Base-by-base conservation (phyloP, 2,329 filamentous ascomycete species). In the Volutella citrinella region DNA sequence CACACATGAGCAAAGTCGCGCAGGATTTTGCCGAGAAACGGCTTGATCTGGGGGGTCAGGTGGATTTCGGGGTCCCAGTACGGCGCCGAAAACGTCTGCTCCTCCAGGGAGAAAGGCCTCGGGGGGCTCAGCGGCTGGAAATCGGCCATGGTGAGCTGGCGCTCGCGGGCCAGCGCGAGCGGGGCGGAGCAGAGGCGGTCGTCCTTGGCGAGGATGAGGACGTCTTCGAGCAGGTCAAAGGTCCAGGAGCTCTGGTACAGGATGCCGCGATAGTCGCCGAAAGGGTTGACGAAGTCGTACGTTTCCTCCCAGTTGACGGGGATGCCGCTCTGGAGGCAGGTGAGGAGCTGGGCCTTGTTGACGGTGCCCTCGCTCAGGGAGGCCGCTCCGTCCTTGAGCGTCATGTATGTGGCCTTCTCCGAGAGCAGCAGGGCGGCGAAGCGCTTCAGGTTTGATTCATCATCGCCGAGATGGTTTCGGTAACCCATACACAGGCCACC, bases 221-320 rank as follows among this genome's bases (percentile, higher is more conserved):
- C 7, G 14, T 52, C 40, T 18, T 40, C 40, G 15, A 30, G 27
- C 12, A 50, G 28, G 19, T 52, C 40, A 27, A 44, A 46, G 27
- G 34, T 39, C 45, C 46, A 48, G 20, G 48, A 40, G 28, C 45
- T 50, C 21, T 48, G 14, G 15, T 50, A 40, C 13, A 16, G 13
- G 19, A 8, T 23, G 14, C 41, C 40, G 22, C 45, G 46, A 13
- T 22, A 29, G 40, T 49, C 46, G 10, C 46, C 48, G 34, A 45
- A 49, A 27, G 48, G 46, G 29, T 49, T 41, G 16, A 48, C 41
- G 24, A 44, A 25, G 32, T 50, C 48, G 31, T 42, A 42, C 7
- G 40, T 25, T 14, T 45, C 40, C 3, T 36, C 18, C 45, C 45
- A 46, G 23, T n/a, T 28, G 11, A 41, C 22, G 10, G 21, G 27